Percentiles rank a stretch among this genome's conserved stretches.
Evolutionary conservation across 148 eudicot species (phyloP).

Genomic region (Camellia lanceoleosa): DNA sequence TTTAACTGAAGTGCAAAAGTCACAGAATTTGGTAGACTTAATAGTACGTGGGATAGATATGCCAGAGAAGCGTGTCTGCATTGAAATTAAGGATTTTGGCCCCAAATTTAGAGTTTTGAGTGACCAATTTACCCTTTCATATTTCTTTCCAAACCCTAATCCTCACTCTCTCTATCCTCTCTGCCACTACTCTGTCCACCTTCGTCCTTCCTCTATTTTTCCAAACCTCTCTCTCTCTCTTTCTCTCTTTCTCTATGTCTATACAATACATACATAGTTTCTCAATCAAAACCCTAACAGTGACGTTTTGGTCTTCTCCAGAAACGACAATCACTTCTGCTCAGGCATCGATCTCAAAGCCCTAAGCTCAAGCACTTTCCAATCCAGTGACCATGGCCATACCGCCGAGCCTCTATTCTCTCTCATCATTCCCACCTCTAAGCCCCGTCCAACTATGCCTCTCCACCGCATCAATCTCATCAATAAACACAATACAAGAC

Average conservation of each 20-base stretch:
- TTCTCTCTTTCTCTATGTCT: conserved; percentile 58
- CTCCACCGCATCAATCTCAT: conserved; percentile 88
- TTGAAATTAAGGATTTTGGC: too few species aligned
- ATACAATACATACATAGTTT: conserved; percentile 5
- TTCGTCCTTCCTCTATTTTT: too few species aligned
- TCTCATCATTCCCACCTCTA: conserved; percentile 41
- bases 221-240: conserved; percentile 48
- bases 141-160: too few species aligned
- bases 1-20: too few species aligned
- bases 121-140: too few species aligned
- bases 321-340: conserved; percentile 67
- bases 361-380: conserved; percentile 25
- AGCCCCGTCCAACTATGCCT: conserved; percentile 87
- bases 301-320: conserved; percentile 60
- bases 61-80: too few species aligned
- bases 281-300: conserved; percentile 68
- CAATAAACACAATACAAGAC: conserved; percentile 80
- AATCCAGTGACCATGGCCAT: conserved; percentile 44
- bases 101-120: too few species aligned
- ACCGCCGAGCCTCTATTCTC: conserved; percentile 42
- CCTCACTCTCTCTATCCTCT: too few species aligned
- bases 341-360: conserved; percentile 72
- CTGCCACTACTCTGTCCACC: too few species aligned
- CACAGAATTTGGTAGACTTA: too few species aligned
- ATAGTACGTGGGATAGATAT: too few species aligned